Evolutionary conservation across 2,329 filamentous ascomycete species (phyloP), one percentile per base, ranked within the genome.

Genomic region (Aspergillus proliferans): DNA sequence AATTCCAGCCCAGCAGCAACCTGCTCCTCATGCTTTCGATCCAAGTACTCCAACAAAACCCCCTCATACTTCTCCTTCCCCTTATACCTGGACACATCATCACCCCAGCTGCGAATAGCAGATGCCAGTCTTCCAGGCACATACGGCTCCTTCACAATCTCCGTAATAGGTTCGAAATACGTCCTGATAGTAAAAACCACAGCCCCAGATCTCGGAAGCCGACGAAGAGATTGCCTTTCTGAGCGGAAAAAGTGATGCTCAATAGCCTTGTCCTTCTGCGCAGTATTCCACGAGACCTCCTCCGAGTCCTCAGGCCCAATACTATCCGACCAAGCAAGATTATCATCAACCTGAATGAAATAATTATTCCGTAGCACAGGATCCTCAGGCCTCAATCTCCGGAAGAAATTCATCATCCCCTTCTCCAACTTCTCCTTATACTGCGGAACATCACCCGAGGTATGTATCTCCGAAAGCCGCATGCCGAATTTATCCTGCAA

Each of bases 311-410:
- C 89, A 14, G 71, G 58, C 0, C 88, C 88, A 56, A 94, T 91
- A 58, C 82, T 87, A 60, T 76, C 71, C 51, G 84, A 87, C 88
- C 88, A 94, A 0, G 85, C 75, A 1, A 95, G 73, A 4, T 78
- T 70, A 49, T 90, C 87, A 61, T 94, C 88, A 1, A 93, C 87
- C 69, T 94, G 88, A 54, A 94, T 79, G 72, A 94, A 94, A 69
- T 93, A 94, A 64, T 93, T 92, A 64, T 91, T 88, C 50, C 88
- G 76, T 18, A 82, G 58, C 21, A 86, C 79, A 0, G 83, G 78
- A 41, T 82, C 80, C 39, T 88, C 83, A 1, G 85, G 85, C 60
- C 79, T 77, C 0, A 93, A 67, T 0, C 88, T 74, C 0, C 80
- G 76, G 72, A 94, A 93, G 72, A 94, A 90, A 64, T 86, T 88